These are phyloP conservation scores for Bjerkandera adusta DNA, from an alignment of 1,284 basidiomycete species.

Conservation along the genomic window DNA sequence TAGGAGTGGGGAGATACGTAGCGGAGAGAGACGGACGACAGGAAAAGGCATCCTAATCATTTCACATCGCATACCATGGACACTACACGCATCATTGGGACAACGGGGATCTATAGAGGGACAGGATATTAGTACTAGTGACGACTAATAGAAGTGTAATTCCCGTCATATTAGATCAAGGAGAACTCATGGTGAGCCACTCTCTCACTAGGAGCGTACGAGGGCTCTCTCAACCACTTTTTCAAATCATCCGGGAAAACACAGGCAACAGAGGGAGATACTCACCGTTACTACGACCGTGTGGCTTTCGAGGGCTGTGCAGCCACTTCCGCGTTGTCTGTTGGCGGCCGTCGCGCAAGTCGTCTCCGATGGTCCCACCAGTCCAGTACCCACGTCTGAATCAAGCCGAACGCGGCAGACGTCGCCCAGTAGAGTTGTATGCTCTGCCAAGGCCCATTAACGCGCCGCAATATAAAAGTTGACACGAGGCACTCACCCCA, in stretches of 20 bases:
- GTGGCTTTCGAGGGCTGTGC: too few relatives aligned
- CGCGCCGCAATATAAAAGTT: neutral
- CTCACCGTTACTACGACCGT: too few relatives aligned
- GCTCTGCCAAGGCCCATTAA: conserved; percentile 43
- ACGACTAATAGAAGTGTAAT: neutral
- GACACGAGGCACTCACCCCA: conserved; percentile 52
- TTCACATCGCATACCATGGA: conserved; percentile 1
- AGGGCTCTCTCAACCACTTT: conserved; percentile 71
- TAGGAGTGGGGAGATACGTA: conserved; percentile 71
- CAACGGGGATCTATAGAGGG: neutral
- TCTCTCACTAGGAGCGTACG: conserved; percentile 24
- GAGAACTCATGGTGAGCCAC: conserved; percentile 53
- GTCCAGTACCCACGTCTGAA: conserved; percentile 78
- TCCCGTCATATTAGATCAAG: conserved; percentile 88
- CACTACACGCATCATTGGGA: neutral
- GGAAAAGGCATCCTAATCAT: conserved; percentile 21
- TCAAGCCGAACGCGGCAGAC: conserved; percentile 76
- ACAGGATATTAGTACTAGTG: conserved; percentile 2
- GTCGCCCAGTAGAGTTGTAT: conserved; percentile 84
- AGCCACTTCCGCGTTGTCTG: too few relatives aligned
- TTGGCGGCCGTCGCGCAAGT: neutral
- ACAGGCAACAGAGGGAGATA: conserved; percentile 3
- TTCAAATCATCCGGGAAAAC: conserved; percentile 57
- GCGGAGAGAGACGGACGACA: conserved; percentile 53
- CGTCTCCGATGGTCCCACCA: conserved; percentile 53